phyloP scores from a whole-genome alignment of 1,284 basidiomycete species.

The Trametes pubescens region DNA sequence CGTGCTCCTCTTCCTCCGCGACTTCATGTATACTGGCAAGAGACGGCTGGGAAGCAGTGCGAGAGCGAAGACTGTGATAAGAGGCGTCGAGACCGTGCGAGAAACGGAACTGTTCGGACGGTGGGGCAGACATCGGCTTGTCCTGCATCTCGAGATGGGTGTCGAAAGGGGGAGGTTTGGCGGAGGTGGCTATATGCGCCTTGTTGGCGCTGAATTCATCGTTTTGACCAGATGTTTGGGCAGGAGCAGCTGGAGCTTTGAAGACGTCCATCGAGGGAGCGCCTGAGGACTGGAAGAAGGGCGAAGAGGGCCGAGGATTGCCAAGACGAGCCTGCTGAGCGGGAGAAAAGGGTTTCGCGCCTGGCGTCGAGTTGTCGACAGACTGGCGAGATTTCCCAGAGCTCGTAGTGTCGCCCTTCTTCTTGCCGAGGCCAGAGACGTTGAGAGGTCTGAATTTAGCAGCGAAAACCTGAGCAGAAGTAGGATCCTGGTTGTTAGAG shows the following conservation, averaged over 20 bases:
- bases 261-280: slow-evolving; percentile 7
- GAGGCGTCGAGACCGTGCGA: slow-evolving; percentile 16
- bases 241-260: slow-evolving; percentile 27
- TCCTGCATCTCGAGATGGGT: slow-evolving; percentile 13
- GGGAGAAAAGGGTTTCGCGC: slow-evolving; percentile 29
- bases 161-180: neutral
- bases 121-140: slow-evolving; percentile 16
- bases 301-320: slow-evolving; percentile 33
- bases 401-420: slow-evolving; percentile 18
- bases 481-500: neutral
- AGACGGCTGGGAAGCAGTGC: slow-evolving; percentile 33
- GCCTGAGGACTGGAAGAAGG: slow-evolving; percentile 30
- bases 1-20: slow-evolving; percentile 30
- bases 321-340: slow-evolving; percentile 28
- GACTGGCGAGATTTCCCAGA: slow-evolving; percentile 27
- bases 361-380: slow-evolving; percentile 15
- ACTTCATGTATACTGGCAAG: slow-evolving; percentile 38
- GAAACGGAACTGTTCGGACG: slow-evolving; percentile 14
- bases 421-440: slow-evolving; percentile 35
- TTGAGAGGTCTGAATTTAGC: slow-evolving; percentile 42
- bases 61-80: slow-evolving; percentile 22
- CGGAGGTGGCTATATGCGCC: slow-evolving; percentile 41
- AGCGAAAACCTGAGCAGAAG: slow-evolving; percentile 7
- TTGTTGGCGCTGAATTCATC: slow-evolving; percentile 36
- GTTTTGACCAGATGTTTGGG: slow-evolving; percentile 24